Base-by-base conservation (phyloP, 2,329 filamentous ascomycete genomes). In the Xylariaceae sp. region DNA sequence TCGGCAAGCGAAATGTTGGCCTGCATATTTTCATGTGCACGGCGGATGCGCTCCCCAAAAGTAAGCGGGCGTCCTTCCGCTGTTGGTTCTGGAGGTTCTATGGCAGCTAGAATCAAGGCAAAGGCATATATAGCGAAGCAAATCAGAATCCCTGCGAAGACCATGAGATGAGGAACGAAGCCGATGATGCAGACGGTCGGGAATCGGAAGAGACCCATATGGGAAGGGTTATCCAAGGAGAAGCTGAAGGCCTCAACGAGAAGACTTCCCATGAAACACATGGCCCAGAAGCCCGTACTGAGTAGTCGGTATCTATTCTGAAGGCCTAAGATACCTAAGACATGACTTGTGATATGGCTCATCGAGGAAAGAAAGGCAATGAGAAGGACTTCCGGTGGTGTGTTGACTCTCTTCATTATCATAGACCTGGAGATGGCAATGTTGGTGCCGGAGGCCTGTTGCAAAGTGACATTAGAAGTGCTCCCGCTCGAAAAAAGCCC, bases 111-210 rank as follows among this genome's bases (percentile, higher is more conserved):
- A 0, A 88, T 56, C 24, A 98, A 78, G 3, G 94, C 93, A 19
- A 95, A 67, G 0, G 77, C 76, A 71, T 98, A 98, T 44, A 99
- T 96, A 6, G 80, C 69, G 2, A 85, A 80, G 70, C 95, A 98
- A 14, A 88, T 77, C 4, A 85, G 57, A 43, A 97, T 96, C 0
- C 94, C 95, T 6, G 83, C 67, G 1, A 98, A 75, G 11, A 98
- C 91, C 21, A 96, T 78, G n/a, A 98, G 81, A 73, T 98, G 94
- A 1, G 95, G 95, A 31, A 98, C 89, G 71, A 98, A 97, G 1
- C 94, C 92, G 26, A 98, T 89, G 56, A 98, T 92, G 68, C 91
- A 97, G 36, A 98, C 92, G 0, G 93, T 97, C 3, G 95, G 95
- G 64, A 96, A 97, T 59, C 91, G 85, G 37, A 97, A 79, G 9